Base-by-base conservation (phyloP, 139 green algal genomes). In the Asterochloris sp. region DNA sequence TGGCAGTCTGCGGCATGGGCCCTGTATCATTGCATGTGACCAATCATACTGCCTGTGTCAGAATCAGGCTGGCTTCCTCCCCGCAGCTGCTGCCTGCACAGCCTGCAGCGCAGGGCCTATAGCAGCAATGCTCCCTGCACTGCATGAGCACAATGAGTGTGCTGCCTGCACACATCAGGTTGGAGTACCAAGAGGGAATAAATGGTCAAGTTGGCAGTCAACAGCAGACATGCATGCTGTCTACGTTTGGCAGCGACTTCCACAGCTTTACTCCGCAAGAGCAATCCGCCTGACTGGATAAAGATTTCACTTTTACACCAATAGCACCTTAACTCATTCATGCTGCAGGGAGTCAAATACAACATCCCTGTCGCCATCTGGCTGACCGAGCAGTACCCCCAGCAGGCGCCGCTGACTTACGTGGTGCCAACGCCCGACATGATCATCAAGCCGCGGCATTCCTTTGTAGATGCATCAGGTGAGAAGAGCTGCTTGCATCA, bases 311-410 rank as follows among this genome's bases (percentile, higher is more conserved):
- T 28, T 19, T 61, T 66, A 27, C 10, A 54, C 27, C 27, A 19
- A 24, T 9, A 67, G 63, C 27, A 27, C 38, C 69, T 21, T 27
- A 29, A 73, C 28, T 63, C 13, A 73, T 29, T 64, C 4, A 6
- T 13, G 6, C 14, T 80, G 67, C 89, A 96, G 92, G 87, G 85
- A 23, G 83, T 85, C 62, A 96, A 95, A 80, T 98, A 98, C 91
- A 98, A 98, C 91, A 96, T 98, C n/a, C 96, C 96, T 0, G 85
- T 98, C 60, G 84, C 85, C 0, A 75, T 98, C 6, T 98, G 91
- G 93, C 88, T 98, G 27, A 81, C 89, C 8, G 95, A 97, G 83
- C 73, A 69, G 2, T 98, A 95, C 87, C 95, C 96, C 1, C 78
- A 83, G 27, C 62, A 81, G 4, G 17, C 92, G 0, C 96, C 96